Conservation (phyloP, 371 early-diverging fungal species). For the Saksenaea vasiformis region DNA sequence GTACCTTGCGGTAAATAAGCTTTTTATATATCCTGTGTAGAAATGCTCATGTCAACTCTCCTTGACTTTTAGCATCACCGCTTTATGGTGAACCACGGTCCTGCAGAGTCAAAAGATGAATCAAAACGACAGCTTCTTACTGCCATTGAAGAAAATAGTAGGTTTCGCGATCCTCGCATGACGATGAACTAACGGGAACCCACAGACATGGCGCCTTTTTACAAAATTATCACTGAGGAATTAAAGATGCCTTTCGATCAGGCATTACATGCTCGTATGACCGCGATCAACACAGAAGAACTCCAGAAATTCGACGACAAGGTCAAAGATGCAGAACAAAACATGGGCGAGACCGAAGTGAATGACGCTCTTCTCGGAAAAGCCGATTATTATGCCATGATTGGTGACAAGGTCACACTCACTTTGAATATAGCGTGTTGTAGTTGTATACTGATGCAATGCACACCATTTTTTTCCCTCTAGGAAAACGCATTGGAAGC, state of each 20-base stretch:
- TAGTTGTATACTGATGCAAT: not conserved
- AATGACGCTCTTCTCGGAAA: conserved; percentile 89
- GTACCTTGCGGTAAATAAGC: conserved; percentile 56
- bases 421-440: not conserved
- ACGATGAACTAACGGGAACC: not conserved
- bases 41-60: not conserved
- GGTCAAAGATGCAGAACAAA: conserved; percentile 86
- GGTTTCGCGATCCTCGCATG: conserved; percentile 5
- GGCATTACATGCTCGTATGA: conserved; percentile 54
- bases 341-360: conserved; percentile 94
- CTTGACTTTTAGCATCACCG: conserved; percentile 60
- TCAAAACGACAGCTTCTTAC: conserved; percentile 63
- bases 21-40: not conserved
- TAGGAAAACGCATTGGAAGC: conserved; percentile 87
- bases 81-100: conserved; percentile 73
- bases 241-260: conserved; percentile 61
- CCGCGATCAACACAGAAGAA: conserved; percentile 71
- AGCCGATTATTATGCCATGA: conserved; percentile 90
- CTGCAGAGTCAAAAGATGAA: conserved; percentile 57
- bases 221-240: conserved; percentile 66
- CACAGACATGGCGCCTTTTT: conserved; percentile 88
- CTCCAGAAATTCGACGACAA: conserved; percentile 81
- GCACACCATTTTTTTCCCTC: not conserved
- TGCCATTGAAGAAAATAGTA: conserved; percentile 77
- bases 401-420: conserved; percentile 88